These are phyloP conservation scores for Aspergillus caelatus DNA, from an alignment of 2,329 filamentous ascomycete species.

Conservation along the genomic window DNA sequence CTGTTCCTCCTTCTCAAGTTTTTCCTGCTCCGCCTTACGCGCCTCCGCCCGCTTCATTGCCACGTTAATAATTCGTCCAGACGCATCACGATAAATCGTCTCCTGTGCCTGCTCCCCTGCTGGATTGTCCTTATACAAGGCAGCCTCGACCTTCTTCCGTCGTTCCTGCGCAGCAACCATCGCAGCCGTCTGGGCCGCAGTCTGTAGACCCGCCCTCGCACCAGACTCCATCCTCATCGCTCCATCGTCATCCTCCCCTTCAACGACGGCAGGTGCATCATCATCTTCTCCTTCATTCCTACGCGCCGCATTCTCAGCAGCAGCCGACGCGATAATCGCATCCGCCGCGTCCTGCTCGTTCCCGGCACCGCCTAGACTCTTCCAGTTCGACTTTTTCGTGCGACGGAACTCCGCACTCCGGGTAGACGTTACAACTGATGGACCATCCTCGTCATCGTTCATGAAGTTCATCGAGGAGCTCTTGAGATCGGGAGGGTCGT, in stretches of 20 bases:
- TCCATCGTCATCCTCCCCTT: conserved; percentile 31
- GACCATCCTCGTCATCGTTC: conserved; percentile 43
- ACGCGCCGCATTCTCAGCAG: conserved; percentile 64
- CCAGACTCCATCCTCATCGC: conserved; percentile 80
- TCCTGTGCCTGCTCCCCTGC: conserved; percentile 62
- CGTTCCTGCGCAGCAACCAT: conserved; percentile 68
- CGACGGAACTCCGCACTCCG: conserved; percentile 63
- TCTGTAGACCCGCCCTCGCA: conserved; percentile 84
- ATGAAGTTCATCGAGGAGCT: conserved; percentile 22
- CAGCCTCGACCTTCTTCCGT: conserved; percentile 50
- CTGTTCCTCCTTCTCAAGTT: conserved; percentile 64
- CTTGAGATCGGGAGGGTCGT: conserved; percentile 44
- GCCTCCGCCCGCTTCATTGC: conserved; percentile 87
- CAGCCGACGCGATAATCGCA: conserved; percentile 73
- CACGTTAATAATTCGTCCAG: conserved; percentile 90
- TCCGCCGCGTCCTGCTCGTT: conserved; percentile 70
- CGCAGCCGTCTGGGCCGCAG: conserved; percentile 73
- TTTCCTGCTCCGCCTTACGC: conserved; percentile 74
- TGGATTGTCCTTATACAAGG: conserved; percentile 41
- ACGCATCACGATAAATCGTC: conserved; percentile 94
- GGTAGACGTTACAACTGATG: conserved; percentile 29
- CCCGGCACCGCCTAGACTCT: conserved; percentile 60
- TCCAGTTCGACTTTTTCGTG: conserved; percentile 80
- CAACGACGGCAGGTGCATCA: conserved; percentile 49
- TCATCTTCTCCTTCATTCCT: conserved; percentile 54